Evolutionary conservation across 352 stramenopile species (phyloP).

Genomic region (Phytophthora melonis): DNA sequence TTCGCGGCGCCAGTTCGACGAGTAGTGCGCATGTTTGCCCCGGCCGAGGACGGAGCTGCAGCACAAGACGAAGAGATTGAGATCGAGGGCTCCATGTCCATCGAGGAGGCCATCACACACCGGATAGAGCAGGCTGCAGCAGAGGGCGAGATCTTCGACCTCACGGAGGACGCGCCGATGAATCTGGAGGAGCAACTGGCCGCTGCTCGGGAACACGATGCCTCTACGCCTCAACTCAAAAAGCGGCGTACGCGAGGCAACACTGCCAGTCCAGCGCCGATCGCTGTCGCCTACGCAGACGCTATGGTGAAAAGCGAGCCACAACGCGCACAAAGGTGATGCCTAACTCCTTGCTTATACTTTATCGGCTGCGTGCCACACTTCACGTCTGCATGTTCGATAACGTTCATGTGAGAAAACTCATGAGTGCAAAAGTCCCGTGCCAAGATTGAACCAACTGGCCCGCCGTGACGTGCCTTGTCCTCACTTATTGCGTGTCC

Average conservation of each 20-base stretch:
- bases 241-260: conserved; percentile 36
- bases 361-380: conserved; percentile 5
- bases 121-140: conserved; percentile 60
- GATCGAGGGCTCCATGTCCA: conserved; percentile 75
- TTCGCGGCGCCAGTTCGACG: conserved; percentile 63
- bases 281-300: not conserved
- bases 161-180: conserved; percentile 66
- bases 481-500: not conserved
- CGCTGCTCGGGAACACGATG: conserved; percentile 30
- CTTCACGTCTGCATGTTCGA: not conserved
- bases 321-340: conserved; percentile 8
- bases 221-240: conserved; percentile 38
- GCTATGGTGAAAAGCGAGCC: conserved; percentile 38
- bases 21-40: conserved; percentile 64
- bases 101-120: conserved; percentile 76
- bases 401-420: not conserved
- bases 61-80: conserved; percentile 67
- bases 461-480: not conserved
- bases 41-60: conserved; percentile 30
- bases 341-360: not conserved
- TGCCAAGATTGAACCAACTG: not conserved
- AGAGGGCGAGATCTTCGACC: conserved; percentile 70
- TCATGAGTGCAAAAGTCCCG: not conserved
- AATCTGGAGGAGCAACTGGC: conserved; percentile 45
- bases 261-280: not conserved